Evolutionary conservation across 176 grass and related monocot species (phyloP).

Genomic region (Cymbopogon citratus): DNA sequence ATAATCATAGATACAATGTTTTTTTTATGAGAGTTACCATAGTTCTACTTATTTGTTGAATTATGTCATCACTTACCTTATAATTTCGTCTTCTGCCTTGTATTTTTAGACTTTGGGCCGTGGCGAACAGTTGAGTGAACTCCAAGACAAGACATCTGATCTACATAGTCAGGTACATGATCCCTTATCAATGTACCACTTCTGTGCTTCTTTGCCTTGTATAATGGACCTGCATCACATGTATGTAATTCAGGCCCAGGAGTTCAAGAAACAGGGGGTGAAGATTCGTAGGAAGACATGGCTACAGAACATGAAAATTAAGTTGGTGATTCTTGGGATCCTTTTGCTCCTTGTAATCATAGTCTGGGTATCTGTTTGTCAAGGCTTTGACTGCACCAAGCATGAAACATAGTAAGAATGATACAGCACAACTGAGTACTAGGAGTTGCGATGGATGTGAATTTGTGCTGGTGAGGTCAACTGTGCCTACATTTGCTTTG

Average conservation of each 20-base stretch:
- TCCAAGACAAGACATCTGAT: conserved; percentile 81
- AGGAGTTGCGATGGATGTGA: background rate
- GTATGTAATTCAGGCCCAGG: conserved; percentile 64
- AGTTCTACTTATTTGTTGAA: background rate
- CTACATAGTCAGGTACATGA: conserved; percentile 58
- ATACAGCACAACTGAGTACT: background rate
- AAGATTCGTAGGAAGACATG: conserved; percentile 88
- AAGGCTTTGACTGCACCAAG: conserved; percentile 92
- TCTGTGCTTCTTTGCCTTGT: background rate
- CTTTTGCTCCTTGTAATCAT: conserved; percentile 82
- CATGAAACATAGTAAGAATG: conserved; percentile 43
- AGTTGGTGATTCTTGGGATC: conserved; percentile 72
- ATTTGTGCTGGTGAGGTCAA: conserved; percentile 15
- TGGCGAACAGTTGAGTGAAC: conserved; percentile 78
- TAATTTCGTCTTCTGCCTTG: background rate
- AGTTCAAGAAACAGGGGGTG: conserved; percentile 84
- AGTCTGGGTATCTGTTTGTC: conserved; percentile 87
- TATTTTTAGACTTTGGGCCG: conserved; percentile 67
- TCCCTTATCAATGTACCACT: background rate
- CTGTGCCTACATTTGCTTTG: background rate
- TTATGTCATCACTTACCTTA: background rate
- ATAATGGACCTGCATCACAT: background rate
- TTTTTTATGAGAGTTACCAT: background rate
- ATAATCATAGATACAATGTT: background rate
- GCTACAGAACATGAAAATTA: conserved; percentile 94